These are phyloP conservation scores for Byssoonygena ceratinophila DNA, from an alignment of 2,329 filamentous ascomycete genomes.

Conservation along the genomic window DNA sequence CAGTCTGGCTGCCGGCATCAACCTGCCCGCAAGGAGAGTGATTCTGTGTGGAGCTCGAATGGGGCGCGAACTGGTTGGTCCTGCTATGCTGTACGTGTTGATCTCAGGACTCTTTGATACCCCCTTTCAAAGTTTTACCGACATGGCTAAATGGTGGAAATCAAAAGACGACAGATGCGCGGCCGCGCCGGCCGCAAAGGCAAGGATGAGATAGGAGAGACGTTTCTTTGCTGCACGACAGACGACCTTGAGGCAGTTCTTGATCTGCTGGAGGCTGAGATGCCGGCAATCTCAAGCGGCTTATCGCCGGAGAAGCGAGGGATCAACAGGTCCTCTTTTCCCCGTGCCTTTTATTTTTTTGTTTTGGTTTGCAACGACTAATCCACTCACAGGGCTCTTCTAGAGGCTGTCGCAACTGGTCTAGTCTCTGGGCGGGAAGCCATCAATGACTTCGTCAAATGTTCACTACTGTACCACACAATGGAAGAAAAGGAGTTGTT, in stretches of 20 bases:
- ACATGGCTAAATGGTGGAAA: slow-evolving; percentile 20
- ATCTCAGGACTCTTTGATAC: not conserved
- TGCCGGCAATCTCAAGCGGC: slow-evolving; percentile 60
- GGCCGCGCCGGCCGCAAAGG: slow-evolving; percentile 68
- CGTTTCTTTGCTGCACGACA: slow-evolving; percentile 62
- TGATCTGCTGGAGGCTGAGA: slow-evolving; percentile 59
- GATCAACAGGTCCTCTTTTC: slow-evolving; percentile 48
- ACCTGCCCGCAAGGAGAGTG: slow-evolving; percentile 60
- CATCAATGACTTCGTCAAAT: slow-evolving; percentile 57
- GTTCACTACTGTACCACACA: slow-evolving; percentile 55
- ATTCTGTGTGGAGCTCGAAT: slow-evolving; percentile 66
- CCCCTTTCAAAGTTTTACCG: not conserved
- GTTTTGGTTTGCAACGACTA: not conserved
- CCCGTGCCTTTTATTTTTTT: not conserved
- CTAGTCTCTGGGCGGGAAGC: slow-evolving; percentile 56
- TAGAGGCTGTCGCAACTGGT: slow-evolving; percentile 60
- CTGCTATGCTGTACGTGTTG: slow-evolving; percentile 54
- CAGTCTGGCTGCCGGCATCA: slow-evolving; percentile 73
- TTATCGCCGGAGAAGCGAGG: slow-evolving; percentile 56
- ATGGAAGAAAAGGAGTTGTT: slow-evolving; percentile 42
- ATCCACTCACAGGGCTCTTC: slow-evolving; percentile 45
- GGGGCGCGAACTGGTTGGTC: slow-evolving; percentile 65
- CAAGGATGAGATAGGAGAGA: slow-evolving; percentile 67
- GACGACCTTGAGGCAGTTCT: slow-evolving; percentile 59
- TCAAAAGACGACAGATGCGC: slow-evolving; percentile 58